Base-by-base conservation (phyloP, 192 early-diverging fungal species). In the Funneliformis geosporum region DNA sequence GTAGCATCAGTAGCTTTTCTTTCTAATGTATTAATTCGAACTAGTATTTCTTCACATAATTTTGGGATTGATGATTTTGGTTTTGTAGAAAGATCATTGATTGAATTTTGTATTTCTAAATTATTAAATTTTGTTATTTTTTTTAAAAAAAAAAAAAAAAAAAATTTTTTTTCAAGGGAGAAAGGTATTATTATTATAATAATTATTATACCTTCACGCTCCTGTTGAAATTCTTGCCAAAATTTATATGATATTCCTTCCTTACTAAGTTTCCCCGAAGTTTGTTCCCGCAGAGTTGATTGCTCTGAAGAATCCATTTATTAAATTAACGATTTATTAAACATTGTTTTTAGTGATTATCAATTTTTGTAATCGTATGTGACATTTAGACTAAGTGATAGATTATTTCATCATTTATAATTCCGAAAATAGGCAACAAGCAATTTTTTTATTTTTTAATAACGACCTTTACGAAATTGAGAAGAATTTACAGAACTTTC, bases 1-100 rank as follows among this genome's bases (percentile, higher is more conserved):
- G 87, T 86, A 40, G 92, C 91, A 60, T 89, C 91, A 7, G 91
- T 91, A 21, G 92, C 75, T 4, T 84, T 79, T 60, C 90, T 92
- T 66, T 89, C 87, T 5, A 93, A 84, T 18, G 80, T 80, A 62
- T 86, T 87, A 38, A 92, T 87, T n/a, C 84, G 80, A 40, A 85
- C 78, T 11, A 90, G 74, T 0, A 88, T 55, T 11, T 46, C 75
- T 38, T 87, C 87, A 60, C 77, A 79, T 40, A 60, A 6, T 55
- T 5, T n/a, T 60, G 77, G 10, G 60, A 79, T 70, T 79, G 14
- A n/a, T 23, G 77, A 70, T 60, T 38, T 68, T 4, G 67, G 2
- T 59, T 68, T 68, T 62, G 18, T 50, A n/a, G 12, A 76, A 11
- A 76, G 42, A 25, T 44, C 60, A 5, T 60, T 43, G 12, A 76